phyloP scores from a whole-genome alignment of 306 rosid genomes.

The Vigna unguiculata region DNA sequence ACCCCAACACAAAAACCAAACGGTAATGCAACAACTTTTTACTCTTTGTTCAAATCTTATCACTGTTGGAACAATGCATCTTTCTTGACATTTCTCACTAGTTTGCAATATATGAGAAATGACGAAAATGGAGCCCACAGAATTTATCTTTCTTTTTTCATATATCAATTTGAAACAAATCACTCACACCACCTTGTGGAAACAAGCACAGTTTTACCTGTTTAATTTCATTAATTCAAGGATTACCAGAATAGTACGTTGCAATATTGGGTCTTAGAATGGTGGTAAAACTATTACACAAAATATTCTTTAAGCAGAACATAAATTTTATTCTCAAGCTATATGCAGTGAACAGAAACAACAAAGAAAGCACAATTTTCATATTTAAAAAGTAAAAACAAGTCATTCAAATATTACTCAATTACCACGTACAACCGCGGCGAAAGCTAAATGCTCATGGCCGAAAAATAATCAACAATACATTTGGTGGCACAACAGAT shows the following conservation, averaged over 20 bases:
- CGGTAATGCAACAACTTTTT: too few species aligned
- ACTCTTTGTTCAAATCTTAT: too few species aligned
- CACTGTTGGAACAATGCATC: too few species aligned
- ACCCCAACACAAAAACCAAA: too few species aligned
- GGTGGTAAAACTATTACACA: neutral
- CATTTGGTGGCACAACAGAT: slow-evolving; percentile 36
- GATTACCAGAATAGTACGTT: neutral
- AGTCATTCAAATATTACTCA: slow-evolving; percentile 24
- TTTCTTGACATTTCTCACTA: too few species aligned
- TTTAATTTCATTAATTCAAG: neutral
- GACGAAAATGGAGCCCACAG: too few species aligned
- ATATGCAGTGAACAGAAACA: slow-evolving; percentile 3
- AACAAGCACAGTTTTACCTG: too few species aligned
- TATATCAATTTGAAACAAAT: too few species aligned
- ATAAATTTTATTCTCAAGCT: neutral
- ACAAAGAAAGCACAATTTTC: slow-evolving; percentile 1
- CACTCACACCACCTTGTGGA: too few species aligned
- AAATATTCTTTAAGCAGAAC: neutral
- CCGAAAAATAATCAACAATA: slow-evolving; percentile 33
- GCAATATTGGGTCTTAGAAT: neutral
- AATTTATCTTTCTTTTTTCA: too few species aligned
- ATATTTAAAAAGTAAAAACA: neutral
- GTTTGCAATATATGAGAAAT: too few species aligned
- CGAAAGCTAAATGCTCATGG: slow-evolving; percentile 20
- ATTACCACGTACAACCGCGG: slow-evolving; percentile 16